Evolutionary conservation across 768 basidiomycete species (phyloP).

Genomic region (Termitomyces sp.): DNA sequence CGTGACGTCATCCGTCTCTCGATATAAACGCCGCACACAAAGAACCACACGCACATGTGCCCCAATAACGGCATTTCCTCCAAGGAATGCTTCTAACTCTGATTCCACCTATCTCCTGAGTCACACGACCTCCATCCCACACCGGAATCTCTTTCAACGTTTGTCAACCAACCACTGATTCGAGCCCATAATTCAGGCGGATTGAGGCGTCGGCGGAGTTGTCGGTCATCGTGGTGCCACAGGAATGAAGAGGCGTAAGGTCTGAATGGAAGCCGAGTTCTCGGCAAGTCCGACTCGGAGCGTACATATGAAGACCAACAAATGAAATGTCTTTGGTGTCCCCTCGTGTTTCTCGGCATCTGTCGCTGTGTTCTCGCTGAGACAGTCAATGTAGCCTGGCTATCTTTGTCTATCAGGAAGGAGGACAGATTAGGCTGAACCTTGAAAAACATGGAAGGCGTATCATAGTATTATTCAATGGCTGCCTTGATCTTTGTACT

Average conservation of each 20-base stretch:
- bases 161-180: background rate
- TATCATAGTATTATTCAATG: background rate
- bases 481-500: background rate
- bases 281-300: background rate
- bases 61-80: background rate
- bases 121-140: background rate
- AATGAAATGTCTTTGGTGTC: background rate
- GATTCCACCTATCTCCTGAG: background rate
- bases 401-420: background rate
- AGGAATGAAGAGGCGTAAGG: background rate
- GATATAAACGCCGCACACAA: background rate
- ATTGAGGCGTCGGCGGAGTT: background rate
- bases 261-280: background rate
- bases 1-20: background rate
- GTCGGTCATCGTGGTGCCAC: background rate
- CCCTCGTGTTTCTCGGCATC: background rate
- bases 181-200: background rate
- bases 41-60: background rate
- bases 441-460: background rate
- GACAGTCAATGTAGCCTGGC: background rate
- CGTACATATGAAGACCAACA: background rate
- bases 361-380: background rate
- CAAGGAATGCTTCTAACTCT: background rate
- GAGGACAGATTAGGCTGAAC: background rate
- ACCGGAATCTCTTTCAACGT: background rate